Conservation (phyloP, 176 grass and related monocot species). For the Hordeum marinum region DNA sequence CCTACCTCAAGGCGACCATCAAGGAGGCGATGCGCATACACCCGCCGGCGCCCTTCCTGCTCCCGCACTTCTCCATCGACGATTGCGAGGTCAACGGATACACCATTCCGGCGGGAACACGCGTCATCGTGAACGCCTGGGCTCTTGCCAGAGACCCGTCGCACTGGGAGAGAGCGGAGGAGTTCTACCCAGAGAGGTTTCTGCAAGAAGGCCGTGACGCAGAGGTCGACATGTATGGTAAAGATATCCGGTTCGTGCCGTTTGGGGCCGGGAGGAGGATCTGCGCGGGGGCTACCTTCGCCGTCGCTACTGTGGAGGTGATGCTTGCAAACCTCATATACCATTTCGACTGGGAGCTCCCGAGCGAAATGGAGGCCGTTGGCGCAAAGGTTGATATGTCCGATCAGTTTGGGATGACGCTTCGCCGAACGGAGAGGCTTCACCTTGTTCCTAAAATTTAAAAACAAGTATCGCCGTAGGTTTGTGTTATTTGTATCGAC, state of each 20-base stretch:
- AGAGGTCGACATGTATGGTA: conserved; percentile 23
- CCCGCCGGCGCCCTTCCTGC: background rate
- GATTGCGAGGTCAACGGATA: background rate
- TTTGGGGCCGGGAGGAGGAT: conserved; percentile 30
- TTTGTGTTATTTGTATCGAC: too few species aligned
- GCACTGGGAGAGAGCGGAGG: conserved; percentile 17
- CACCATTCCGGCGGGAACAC: conserved; percentile 1
- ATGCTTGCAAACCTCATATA: conserved; percentile 36
- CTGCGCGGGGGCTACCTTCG: conserved; percentile 33
- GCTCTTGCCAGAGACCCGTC: conserved; percentile 20
- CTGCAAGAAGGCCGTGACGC: background rate
- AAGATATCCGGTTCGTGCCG: conserved; percentile 33
- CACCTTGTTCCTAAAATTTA: background rate
- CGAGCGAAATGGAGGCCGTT: background rate
- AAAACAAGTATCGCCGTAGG: background rate
- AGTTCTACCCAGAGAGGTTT: conserved; percentile 46
- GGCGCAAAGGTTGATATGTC: background rate
- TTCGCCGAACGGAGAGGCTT: background rate
- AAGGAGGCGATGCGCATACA: background rate
- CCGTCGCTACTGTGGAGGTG: conserved; percentile 28
- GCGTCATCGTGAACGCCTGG: conserved; percentile 21
- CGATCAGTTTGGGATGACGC: background rate
- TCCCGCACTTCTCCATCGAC: background rate
- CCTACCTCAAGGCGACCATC: background rate
- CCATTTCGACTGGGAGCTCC: conserved; percentile 44